These are phyloP conservation scores for Phytophthora lateralis DNA, from an alignment of 352 stramenopile species.

Conservation along the genomic window DNA sequence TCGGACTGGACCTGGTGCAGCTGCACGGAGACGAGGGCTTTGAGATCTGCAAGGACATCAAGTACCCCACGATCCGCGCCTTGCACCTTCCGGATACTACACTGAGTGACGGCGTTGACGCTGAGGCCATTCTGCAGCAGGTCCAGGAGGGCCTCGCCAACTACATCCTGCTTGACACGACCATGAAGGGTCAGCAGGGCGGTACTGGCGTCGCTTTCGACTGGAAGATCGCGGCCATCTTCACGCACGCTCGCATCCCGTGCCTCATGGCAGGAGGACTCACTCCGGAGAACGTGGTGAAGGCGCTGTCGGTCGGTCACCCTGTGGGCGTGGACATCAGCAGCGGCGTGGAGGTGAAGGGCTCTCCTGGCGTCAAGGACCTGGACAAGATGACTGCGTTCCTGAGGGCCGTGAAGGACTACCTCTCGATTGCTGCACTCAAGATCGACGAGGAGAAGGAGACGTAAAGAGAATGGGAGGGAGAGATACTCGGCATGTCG, in stretches of 20 bases:
- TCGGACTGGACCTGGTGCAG: constrained; percentile 97
- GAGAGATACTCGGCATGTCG: constrained; percentile 3
- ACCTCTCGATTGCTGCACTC: constrained; percentile 54
- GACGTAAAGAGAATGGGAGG: constrained; percentile 23
- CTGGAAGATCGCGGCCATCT: constrained; percentile 93
- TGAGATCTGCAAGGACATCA: constrained; percentile 79
- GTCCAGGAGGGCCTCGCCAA: constrained; percentile 72
- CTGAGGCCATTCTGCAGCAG: constrained; percentile 74
- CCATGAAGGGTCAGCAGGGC: constrained; percentile 92
- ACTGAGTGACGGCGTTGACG: constrained; percentile 72
- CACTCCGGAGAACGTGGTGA: constrained; percentile 92
- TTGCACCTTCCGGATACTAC: constrained; percentile 91
- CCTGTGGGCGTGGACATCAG: constrained; percentile 96
- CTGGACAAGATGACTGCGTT: constrained; percentile 60
- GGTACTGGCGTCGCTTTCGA: constrained; percentile 97
- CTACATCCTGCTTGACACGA: constrained; percentile 96
- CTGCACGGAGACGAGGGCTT: constrained; percentile 97
- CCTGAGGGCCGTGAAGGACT: constrained; percentile 68
- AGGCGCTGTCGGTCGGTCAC: constrained; percentile 80
- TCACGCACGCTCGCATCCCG: constrained; percentile 91
- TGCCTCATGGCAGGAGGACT: constrained; percentile 97
- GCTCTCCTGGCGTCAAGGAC: constrained; percentile 70
- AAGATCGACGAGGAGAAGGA: constrained; percentile 75
- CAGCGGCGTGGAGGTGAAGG: constrained; percentile 93
- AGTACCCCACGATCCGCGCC: constrained; percentile 93